phyloP scores from a whole-genome alignment of 768 basidiomycete species.

The Tylopilus intermedius region DNA sequence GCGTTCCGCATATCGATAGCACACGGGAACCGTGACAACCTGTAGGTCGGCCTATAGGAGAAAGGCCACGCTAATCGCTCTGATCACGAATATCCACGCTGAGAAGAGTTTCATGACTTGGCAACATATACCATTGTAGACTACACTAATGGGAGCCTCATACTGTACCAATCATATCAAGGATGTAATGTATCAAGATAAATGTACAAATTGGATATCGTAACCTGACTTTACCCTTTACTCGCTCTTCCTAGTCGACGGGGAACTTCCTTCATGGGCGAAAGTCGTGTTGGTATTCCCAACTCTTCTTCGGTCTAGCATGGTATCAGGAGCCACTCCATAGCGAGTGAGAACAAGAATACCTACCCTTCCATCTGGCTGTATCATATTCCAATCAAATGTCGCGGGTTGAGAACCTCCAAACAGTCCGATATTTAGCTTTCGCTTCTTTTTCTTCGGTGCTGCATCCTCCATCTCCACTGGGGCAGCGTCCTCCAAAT shows the following conservation, averaged over 20 bases:
- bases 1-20: constrained; percentile 60
- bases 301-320: constrained; percentile 38
- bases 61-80: constrained; percentile 81
- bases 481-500: constrained; percentile 10
- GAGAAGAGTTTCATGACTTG: constrained; percentile 85
- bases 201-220: neutral
- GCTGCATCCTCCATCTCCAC: constrained; percentile 25
- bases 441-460: constrained; percentile 66
- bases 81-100: constrained; percentile 61
- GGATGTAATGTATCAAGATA: neutral
- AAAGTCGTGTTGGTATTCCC: constrained; percentile 62
- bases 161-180: neutral
- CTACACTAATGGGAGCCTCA: neutral
- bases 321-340: neutral
- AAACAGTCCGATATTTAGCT: constrained; percentile 52
- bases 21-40: constrained; percentile 37
- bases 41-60: constrained; percentile 45
- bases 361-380: constrained; percentile 27
- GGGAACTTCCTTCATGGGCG: constrained; percentile 62
- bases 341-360: constrained; percentile 7
- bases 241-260: constrained; percentile 33
- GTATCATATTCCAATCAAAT: constrained; percentile 43
- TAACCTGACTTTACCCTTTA: constrained; percentile 14
- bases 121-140: constrained; percentile 41
- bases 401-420: constrained; percentile 36